These are phyloP conservation scores for Waltergamsia citrina DNA, from an alignment of 2,329 filamentous ascomycete genomes.

Conservation along the genomic window DNA sequence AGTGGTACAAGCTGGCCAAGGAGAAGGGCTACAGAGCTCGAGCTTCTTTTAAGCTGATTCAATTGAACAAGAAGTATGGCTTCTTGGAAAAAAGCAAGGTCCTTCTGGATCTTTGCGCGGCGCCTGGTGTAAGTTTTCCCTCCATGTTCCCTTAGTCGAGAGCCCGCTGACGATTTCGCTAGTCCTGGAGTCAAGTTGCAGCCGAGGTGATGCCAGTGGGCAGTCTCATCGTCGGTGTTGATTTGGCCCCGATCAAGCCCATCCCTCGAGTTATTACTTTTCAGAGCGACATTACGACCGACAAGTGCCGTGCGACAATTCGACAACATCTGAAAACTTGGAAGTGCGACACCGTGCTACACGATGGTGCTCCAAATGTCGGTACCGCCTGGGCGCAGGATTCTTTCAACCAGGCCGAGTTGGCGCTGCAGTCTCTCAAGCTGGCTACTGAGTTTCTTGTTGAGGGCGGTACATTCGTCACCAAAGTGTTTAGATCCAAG, in stretches of 20 bases:
- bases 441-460: slow-evolving; percentile 87
- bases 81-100: slow-evolving; percentile 97
- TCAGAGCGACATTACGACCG: slow-evolving; percentile 95
- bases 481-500: slow-evolving; percentile 94
- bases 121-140: slow-evolving; percentile 62
- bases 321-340: slow-evolving; percentile 85
- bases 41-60: slow-evolving; percentile 95
- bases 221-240: slow-evolving; percentile 88
- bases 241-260: slow-evolving; percentile 89
- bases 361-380: slow-evolving; percentile 96
- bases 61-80: slow-evolving; percentile 98
- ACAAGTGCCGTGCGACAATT: slow-evolving; percentile 88
- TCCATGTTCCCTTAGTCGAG: no score
- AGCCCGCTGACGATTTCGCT: slow-evolving; percentile 15
- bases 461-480: slow-evolving; percentile 88
- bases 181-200: slow-evolving; percentile 95
- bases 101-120: slow-evolving; percentile 92
- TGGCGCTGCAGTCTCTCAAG: slow-evolving; percentile 84
- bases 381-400: slow-evolving; percentile 98
- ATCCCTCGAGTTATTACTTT: slow-evolving; percentile 93
- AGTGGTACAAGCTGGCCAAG: slow-evolving; percentile 98
- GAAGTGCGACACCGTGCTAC: slow-evolving; percentile 92
- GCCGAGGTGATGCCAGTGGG: slow-evolving; percentile 88
- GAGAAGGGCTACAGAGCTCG: slow-evolving; percentile 95
- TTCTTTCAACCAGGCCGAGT: slow-evolving; percentile 93